phyloP scores from a whole-genome alignment of 495 filamentous ascomycete genomes.

The Lasiosphaeria ovina region DNA sequence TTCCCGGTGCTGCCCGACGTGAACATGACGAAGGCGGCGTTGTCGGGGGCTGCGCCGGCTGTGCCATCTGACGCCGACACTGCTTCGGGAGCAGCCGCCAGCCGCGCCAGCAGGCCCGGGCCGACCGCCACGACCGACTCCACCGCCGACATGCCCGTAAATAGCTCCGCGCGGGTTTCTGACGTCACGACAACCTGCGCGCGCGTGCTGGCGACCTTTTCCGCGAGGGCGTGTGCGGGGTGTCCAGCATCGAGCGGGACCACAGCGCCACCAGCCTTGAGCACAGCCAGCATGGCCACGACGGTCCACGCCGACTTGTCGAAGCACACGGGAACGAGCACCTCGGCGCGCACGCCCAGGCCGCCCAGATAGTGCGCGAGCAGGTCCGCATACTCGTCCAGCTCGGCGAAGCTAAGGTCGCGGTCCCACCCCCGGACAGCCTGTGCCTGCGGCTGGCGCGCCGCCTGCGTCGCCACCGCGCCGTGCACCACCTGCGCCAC shows the following conservation, averaged over 20 bases:
- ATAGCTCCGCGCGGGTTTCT: slow-evolving; percentile 15
- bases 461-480: slow-evolving; percentile 22
- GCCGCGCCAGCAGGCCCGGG: background rate
- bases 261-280: slow-evolving; percentile 43
- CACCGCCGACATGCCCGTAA: slow-evolving; percentile 21
- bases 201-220: background rate
- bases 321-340: slow-evolving; percentile 50
- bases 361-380: slow-evolving; percentile 41
- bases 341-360: slow-evolving; percentile 49
- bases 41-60: slow-evolving; percentile 5
- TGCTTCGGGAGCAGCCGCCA: background rate
- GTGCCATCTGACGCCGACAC: background rate
- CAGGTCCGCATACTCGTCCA: slow-evolving; percentile 34
- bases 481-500: slow-evolving; percentile 18
- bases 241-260: slow-evolving; percentile 57
- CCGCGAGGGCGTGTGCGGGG: slow-evolving; percentile 26
- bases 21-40: slow-evolving; percentile 50
- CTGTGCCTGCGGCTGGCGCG: slow-evolving; percentile 26
- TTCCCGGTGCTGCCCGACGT: slow-evolving; percentile 25
- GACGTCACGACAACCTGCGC: slow-evolving; percentile 38
- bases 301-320: slow-evolving; percentile 49
- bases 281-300: slow-evolving; percentile 43
- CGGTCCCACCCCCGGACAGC: slow-evolving; percentile 49
- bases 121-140: slow-evolving; percentile 4
- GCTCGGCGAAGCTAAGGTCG: slow-evolving; percentile 49